A percentile compares a stretch with the other conserved stretches of the same genome.
phyloP scores from a whole-genome alignment of 345 rosid genomes.

The Lepidium didymum region DNA sequence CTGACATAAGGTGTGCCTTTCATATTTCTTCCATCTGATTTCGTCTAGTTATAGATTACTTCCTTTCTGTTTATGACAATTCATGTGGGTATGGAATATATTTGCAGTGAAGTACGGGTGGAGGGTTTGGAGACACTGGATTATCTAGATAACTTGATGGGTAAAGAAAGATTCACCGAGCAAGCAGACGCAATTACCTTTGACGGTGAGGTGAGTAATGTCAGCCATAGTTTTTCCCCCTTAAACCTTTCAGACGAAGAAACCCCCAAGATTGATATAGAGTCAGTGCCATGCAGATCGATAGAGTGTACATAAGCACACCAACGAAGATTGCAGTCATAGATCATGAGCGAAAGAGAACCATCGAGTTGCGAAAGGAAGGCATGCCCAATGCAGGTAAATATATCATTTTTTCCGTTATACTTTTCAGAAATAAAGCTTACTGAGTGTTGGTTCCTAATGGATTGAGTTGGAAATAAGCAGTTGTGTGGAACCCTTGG shows the following conservation, averaged over 20 bases:
- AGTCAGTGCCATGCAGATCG: conserved; percentile 36
- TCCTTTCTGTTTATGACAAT: neutral
- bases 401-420: neutral
- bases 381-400: conserved; percentile 87
- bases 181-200: conserved; percentile 97
- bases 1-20: conserved; percentile 75
- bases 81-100: conserved; percentile 18
- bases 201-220: conserved; percentile 67
- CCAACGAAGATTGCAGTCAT: conserved; percentile 88
- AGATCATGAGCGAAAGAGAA: conserved; percentile 94
- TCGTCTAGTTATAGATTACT: neutral
- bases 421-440: neutral
- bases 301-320: conserved; percentile 84
- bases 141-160: conserved; percentile 69
- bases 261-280: neutral
- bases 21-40: neutral
- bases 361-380: conserved; percentile 74
- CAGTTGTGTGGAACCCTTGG: conserved; percentile 98
- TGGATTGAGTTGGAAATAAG: conserved; percentile 12
- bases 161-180: conserved; percentile 74
- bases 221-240: neutral
- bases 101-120: conserved; percentile 90
- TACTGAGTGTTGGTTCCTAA: neutral
- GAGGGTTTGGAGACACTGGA: conserved; percentile 99
- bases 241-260: neutral